These are phyloP conservation scores for Aspergillus felis DNA, from an alignment of 2,329 filamentous ascomycete species.

Conservation along the genomic window DNA sequence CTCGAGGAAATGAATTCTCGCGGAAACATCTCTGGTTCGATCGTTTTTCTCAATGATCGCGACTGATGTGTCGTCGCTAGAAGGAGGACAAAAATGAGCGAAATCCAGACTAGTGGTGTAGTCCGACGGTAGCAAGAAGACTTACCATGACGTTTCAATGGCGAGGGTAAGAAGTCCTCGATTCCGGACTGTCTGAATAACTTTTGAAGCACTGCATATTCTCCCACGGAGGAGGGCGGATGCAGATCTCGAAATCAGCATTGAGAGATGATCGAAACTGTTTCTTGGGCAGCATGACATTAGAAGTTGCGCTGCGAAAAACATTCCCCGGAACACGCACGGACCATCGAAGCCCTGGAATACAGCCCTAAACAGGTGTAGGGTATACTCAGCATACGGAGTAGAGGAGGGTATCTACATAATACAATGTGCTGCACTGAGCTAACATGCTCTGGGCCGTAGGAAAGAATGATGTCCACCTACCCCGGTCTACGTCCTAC, in stretches of 20 bases:
- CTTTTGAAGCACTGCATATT: slow-evolving; percentile 6
- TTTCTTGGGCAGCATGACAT: neutral
- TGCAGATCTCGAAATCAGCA: slow-evolving; percentile 22
- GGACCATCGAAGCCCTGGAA: slow-evolving; percentile 26
- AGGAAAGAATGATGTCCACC: neutral
- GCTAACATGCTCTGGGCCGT: neutral
- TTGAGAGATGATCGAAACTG: slow-evolving; percentile 13
- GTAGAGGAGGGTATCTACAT: neutral
- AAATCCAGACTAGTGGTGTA: neutral
- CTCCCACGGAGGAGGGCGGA: slow-evolving; percentile 18
- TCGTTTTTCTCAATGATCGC: slow-evolving; percentile 65
- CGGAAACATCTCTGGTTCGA: slow-evolving; percentile 23
- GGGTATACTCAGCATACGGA: neutral
- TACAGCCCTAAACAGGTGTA: slow-evolving; percentile 16
- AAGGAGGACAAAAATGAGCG: slow-evolving; percentile 1
- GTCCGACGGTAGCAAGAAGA: neutral
- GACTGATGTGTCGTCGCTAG: slow-evolving; percentile 85
- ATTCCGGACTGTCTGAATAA: neutral
- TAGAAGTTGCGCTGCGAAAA: slow-evolving; percentile 6
- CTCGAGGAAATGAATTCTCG: slow-evolving; percentile 70
- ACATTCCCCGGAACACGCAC: slow-evolving; percentile 25
- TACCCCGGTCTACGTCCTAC: neutral
- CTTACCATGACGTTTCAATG: slow-evolving; percentile 46
- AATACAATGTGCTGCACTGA: neutral
- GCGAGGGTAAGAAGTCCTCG: slow-evolving; percentile 42